These are phyloP conservation scores for Geoglossum cookeanum DNA, from an alignment of 2,329 filamentous ascomycete species.

Conservation along the genomic window DNA sequence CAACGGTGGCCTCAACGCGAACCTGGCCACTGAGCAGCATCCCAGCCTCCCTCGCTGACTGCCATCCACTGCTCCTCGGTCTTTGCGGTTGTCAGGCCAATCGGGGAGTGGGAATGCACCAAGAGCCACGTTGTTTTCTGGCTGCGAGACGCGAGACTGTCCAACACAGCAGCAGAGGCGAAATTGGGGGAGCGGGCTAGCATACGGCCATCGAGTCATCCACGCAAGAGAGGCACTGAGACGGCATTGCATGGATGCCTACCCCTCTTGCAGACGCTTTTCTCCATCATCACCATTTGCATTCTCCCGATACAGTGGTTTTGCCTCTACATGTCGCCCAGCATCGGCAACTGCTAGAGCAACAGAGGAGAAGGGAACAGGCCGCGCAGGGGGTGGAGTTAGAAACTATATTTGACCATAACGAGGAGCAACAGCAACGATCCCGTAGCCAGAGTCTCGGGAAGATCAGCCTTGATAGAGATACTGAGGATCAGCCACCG, in stretches of 20 bases:
- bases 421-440: neutral
- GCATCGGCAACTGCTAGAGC: neutral
- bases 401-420: neutral
- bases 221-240: conserved; percentile 15
- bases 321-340: conserved; percentile 3
- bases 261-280: conserved; percentile 20
- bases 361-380: conserved; percentile 2
- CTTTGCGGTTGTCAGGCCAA: neutral
- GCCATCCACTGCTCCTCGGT: neutral
- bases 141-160: neutral
- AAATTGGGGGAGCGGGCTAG: neutral
- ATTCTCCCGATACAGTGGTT: conserved; percentile 8
- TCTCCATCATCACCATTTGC: conserved; percentile 12
- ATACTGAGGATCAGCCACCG: neutral
- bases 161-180: neutral
- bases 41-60: neutral
- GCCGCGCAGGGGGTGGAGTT: neutral
- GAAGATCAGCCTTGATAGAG: neutral
- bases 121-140: neutral
- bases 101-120: neutral
- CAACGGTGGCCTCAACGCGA: neutral
- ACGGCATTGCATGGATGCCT: conserved; percentile 21
- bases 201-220: conserved; percentile 4
- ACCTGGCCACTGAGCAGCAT: neutral
- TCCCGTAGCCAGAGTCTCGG: neutral